Percentiles rank a stretch among this genome's conserved stretches.
phyloP scores from a whole-genome alignment of 2,329 filamentous ascomycete species.

The Fusarium avenaceum region DNA sequence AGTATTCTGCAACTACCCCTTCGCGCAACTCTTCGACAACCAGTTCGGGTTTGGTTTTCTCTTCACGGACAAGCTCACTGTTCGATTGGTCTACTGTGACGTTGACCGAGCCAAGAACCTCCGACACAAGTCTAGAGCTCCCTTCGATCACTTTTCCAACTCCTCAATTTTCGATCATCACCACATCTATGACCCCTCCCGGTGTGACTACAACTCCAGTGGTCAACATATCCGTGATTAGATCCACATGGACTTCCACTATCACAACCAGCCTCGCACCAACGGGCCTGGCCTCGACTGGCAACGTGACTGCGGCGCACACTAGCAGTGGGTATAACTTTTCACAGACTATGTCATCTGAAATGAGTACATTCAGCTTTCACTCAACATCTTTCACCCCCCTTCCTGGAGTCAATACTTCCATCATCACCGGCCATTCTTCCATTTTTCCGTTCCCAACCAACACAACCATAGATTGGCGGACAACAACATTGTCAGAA shows the following conservation, averaged over 20 bases:
- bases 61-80: slow-evolving; percentile 8
- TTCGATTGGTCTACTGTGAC: slow-evolving; percentile 40
- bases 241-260: slow-evolving; percentile 30
- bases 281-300: slow-evolving; percentile 13
- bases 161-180: slow-evolving; percentile 22
- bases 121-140: not conserved
- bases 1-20: slow-evolving; percentile 12
- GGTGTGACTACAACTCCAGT: slow-evolving; percentile 13
- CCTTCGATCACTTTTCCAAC: slow-evolving; percentile 20
- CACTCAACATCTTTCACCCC: slow-evolving; percentile 3
- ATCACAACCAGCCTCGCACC: slow-evolving; percentile 28
- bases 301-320: slow-evolving; percentile 18
- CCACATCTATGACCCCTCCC: slow-evolving; percentile 27
- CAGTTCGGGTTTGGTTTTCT: slow-evolving; percentile 1
- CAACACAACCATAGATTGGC: slow-evolving; percentile 29
- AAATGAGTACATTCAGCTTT: slow-evolving; percentile 4
- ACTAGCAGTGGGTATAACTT: slow-evolving; percentile 33
- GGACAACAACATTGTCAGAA: slow-evolving; percentile 6
- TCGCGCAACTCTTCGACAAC: slow-evolving; percentile 22
- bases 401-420: slow-evolving; percentile 24
- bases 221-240: slow-evolving; percentile 13
- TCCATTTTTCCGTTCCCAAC: slow-evolving; percentile 34
- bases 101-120: slow-evolving; percentile 14
- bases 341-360: slow-evolving; percentile 13
- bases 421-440: slow-evolving; percentile 22